Conservation (phyloP, 1,139 yeast genomes). For the Blastobotrys ciferrii region DNA sequence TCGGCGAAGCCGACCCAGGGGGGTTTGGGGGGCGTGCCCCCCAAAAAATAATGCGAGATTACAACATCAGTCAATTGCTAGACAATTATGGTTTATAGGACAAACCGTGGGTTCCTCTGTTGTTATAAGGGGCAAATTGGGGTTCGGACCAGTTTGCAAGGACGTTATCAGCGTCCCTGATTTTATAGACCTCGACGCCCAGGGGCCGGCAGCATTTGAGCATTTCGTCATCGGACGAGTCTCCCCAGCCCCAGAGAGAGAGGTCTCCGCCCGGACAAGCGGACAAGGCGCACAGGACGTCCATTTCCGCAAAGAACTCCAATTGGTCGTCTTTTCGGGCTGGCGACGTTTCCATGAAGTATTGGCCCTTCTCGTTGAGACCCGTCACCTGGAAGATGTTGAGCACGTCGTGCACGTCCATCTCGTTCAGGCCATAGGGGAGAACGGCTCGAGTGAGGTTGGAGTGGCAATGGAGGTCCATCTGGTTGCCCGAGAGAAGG, state of each 20-base stretch:
- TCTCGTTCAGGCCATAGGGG: slow-evolving; percentile 60
- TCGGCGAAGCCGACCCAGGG: no score
- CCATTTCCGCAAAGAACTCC: slow-evolving; percentile 67
- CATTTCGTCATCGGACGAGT: slow-evolving; percentile 52
- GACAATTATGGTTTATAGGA: background rate
- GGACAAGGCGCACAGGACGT: slow-evolving; percentile 59
- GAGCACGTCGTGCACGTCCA: slow-evolving; percentile 66
- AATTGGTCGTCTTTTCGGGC: slow-evolving; percentile 57
- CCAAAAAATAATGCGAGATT: no score
- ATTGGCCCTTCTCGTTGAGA: slow-evolving; percentile 60
- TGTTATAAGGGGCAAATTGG: slow-evolving; percentile 45
- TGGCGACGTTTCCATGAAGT: slow-evolving; percentile 70
- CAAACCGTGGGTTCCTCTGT: slow-evolving; percentile 55
- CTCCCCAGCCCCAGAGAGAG: slow-evolving; percentile 73
- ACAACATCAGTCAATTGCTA: no score
- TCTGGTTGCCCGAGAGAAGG: slow-evolving; percentile 54
- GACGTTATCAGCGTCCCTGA: slow-evolving; percentile 44
- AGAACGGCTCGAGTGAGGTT: slow-evolving; percentile 58
- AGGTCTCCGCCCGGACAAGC: slow-evolving; percentile 75
- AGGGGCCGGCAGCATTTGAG: slow-evolving; percentile 61
- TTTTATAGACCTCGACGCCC: slow-evolving; percentile 57
- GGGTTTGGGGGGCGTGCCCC: no score
- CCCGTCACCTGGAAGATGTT: slow-evolving; percentile 73
- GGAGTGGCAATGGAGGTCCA: slow-evolving; percentile 66
- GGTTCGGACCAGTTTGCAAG: slow-evolving; percentile 54